Conservation (phyloP, 768 basidiomycete species). For the Neoboletus magnificus region DNA sequence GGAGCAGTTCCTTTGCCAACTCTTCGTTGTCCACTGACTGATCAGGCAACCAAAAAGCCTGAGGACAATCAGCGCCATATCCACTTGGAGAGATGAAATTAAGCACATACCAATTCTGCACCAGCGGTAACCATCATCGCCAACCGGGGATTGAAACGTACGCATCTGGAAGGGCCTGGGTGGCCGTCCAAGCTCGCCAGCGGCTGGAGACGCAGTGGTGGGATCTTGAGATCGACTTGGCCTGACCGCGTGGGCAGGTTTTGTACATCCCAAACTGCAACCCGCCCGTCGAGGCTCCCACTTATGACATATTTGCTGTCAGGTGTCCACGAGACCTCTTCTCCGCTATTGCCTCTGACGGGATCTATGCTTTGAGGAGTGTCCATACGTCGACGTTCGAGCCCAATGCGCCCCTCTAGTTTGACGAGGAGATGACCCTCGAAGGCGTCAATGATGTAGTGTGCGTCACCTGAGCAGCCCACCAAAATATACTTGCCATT, state of each 20-base stretch:
- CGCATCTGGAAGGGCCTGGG: constrained; percentile 78
- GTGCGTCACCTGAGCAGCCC: constrained; percentile 88
- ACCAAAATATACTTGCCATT: constrained; percentile 89
- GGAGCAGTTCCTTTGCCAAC: constrained; percentile 64
- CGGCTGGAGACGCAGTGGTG: constrained; percentile 51
- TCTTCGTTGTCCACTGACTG: constrained; percentile 66
- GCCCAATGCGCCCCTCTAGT: constrained; percentile 78
- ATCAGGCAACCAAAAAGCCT: constrained; percentile 72
- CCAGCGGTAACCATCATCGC: constrained; percentile 89
- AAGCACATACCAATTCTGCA: constrained; percentile 67
- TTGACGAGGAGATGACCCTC: constrained; percentile 81
- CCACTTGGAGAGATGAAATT: not conserved
- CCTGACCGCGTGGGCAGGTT: constrained; percentile 52
- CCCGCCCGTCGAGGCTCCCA: constrained; percentile 80
- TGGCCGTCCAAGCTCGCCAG: constrained; percentile 66
- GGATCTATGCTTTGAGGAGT: constrained; percentile 60
- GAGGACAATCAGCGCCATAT: constrained; percentile 15
- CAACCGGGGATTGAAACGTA: constrained; percentile 84
- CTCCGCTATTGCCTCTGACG: constrained; percentile 78
- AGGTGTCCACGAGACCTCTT: constrained; percentile 92
- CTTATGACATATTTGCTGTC: constrained; percentile 89
- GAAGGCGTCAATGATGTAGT: constrained; percentile 92
- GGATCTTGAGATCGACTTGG: constrained; percentile 51
- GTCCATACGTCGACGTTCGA: constrained; percentile 63
- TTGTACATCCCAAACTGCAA: constrained; percentile 86